phyloP scores from a whole-genome alignment of 768 basidiomycete species.

The Podaxis sp. region DNA sequence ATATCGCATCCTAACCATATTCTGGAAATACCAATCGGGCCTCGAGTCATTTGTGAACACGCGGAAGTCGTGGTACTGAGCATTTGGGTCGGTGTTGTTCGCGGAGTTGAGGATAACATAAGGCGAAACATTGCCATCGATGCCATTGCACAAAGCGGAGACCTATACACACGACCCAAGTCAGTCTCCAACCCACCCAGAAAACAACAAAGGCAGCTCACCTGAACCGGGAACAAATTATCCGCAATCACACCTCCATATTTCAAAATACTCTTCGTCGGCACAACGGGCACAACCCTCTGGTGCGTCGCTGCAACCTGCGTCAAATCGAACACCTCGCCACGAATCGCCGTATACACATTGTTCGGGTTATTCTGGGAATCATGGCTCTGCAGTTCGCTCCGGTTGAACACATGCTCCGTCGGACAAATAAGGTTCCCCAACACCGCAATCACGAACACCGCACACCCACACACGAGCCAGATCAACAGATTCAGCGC shows the following conservation, averaged over 20 bases:
- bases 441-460: conserved; percentile 91
- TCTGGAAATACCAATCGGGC: conserved; percentile 98
- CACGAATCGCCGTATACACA: conserved; percentile 81
- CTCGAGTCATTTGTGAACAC: conserved; percentile 84
- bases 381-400: conserved; percentile 78
- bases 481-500: conserved; percentile 95
- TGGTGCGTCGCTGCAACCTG: conserved; percentile 64
- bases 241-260: conserved; percentile 82
- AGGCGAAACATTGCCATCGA: conserved; percentile 76
- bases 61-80: conserved; percentile 95
- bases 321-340: conserved; percentile 92
- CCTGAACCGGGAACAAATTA: conserved; percentile 92
- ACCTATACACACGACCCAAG: conserved; percentile 48
- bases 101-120: conserved; percentile 76
- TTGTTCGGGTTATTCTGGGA: conserved; percentile 62
- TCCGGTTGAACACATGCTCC: conserved; percentile 83
- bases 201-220: conserved; percentile 28
- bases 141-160: conserved; percentile 88
- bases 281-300: conserved; percentile 70
- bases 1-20: conserved; percentile 92
- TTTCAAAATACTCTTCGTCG: conserved; percentile 69
- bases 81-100: conserved; percentile 76
- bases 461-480: conserved; percentile 84
- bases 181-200: neutral
- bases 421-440: conserved; percentile 91